These are phyloP conservation scores for Fulvia fulva DNA, from an alignment of 2,329 filamentous ascomycete species.

Conservation along the genomic window DNA sequence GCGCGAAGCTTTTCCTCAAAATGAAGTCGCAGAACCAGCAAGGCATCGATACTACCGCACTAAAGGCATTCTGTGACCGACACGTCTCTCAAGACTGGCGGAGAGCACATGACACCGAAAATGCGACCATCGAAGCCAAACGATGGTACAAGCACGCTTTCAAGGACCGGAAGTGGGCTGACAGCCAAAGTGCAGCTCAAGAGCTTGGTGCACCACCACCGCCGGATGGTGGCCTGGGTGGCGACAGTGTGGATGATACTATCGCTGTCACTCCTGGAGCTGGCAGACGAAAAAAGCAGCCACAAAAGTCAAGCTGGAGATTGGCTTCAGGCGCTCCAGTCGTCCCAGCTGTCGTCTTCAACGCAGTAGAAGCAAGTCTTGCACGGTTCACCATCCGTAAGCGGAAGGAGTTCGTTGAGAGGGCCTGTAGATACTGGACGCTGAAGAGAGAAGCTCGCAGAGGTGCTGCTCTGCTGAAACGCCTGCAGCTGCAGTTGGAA, in stretches of 20 bases:
- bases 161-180: constrained; percentile 85
- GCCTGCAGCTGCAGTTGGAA: constrained; percentile 90
- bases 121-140: constrained; percentile 76
- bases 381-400: constrained; percentile 79
- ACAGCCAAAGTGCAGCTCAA: constrained; percentile 78
- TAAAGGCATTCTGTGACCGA: constrained; percentile 95
- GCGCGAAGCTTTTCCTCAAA: constrained; percentile 81
- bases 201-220: constrained; percentile 67
- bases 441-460: constrained; percentile 89
- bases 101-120: constrained; percentile 76
- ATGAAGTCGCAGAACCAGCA: constrained; percentile 92
- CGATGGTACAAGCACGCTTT: constrained; percentile 87
- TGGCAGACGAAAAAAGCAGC: constrained; percentile 45
- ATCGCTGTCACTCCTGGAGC: constrained; percentile 43
- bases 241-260: constrained; percentile 47
- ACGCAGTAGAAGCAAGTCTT: constrained; percentile 78
- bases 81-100: constrained; percentile 89
- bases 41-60: constrained; percentile 72
- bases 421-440: constrained; percentile 97
- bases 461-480: constrained; percentile 86
- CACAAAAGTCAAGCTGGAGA: constrained; percentile 75
- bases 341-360: constrained; percentile 82
- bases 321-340: constrained; percentile 91
- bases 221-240: constrained; percentile 43
- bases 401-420: constrained; percentile 85